Conservation (phyloP, 2,329 filamentous ascomycete species). For the Cordyceps militaris region DNA sequence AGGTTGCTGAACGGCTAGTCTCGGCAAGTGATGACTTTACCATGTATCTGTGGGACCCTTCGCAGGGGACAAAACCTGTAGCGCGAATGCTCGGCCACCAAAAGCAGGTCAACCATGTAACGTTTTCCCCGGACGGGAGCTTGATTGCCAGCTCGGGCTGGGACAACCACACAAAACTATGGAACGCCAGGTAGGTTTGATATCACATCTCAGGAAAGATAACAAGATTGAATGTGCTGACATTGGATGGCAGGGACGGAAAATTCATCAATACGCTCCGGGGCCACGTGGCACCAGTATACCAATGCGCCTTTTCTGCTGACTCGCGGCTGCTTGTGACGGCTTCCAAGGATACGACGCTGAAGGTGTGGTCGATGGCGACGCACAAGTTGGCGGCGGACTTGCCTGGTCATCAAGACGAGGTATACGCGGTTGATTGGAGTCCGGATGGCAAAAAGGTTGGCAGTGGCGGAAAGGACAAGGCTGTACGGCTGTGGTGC, state of each 20-base stretch:
- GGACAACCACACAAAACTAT: constrained; percentile 92
- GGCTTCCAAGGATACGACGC: constrained; percentile 81
- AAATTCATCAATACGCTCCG: constrained; percentile 82
- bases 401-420: constrained; percentile 82
- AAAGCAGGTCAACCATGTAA: constrained; percentile 93
- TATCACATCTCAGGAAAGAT: constrained; percentile 33
- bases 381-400: constrained; percentile 74
- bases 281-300: constrained; percentile 84
- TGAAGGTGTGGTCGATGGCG: constrained; percentile 91
- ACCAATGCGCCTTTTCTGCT: constrained; percentile 86
- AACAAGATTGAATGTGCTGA: constrained; percentile 19
- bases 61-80: constrained; percentile 70
- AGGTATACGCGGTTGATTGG: constrained; percentile 95
- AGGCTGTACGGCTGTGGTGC: constrained; percentile 62
- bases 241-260: constrained; percentile 41
- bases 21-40: constrained; percentile 94
- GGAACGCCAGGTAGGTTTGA: constrained; percentile 60
- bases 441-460: constrained; percentile 83
- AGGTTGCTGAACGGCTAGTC: constrained; percentile 75
- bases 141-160: constrained; percentile 84
- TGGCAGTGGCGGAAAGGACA: constrained; percentile 89
- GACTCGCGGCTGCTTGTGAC: constrained; percentile 87
- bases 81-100: constrained; percentile 89
- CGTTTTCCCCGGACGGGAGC: constrained; percentile 83
- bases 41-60: constrained; percentile 91